phyloP scores from a whole-genome alignment of 768 basidiomycete species.

The Lactifluus hygrophoroides region DNA sequence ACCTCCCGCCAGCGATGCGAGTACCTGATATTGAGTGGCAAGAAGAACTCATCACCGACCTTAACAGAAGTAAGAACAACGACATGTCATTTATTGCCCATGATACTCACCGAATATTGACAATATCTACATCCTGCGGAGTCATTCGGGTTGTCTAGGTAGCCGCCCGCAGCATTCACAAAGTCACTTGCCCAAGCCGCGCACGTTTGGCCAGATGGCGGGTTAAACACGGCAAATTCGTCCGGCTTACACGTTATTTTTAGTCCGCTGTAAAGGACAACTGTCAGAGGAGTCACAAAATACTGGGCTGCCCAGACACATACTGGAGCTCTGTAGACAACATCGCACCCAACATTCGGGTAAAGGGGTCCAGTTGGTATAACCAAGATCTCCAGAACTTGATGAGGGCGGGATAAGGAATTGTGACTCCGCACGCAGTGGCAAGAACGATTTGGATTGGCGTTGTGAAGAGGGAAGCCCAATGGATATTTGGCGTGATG shows the following conservation, averaged over 20 bases:
- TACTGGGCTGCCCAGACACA: background rate
- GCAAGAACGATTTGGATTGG: conserved; percentile 56
- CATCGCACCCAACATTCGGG: conserved; percentile 67
- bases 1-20: conserved; percentile 58
- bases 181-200: conserved; percentile 61
- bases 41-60: conserved; percentile 62
- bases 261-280: conserved; percentile 41
- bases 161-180: conserved; percentile 54
- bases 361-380: conserved; percentile 68
- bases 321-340: conserved; percentile 71
- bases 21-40: conserved; percentile 58
- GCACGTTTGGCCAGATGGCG: conserved; percentile 71
- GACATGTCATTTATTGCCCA: background rate
- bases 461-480: conserved; percentile 72
- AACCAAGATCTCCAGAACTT: conserved; percentile 72
- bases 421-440: conserved; percentile 76
- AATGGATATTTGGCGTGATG: conserved; percentile 60
- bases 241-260: conserved; percentile 51
- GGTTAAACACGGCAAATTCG: conserved; percentile 66
- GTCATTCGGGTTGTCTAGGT: conserved; percentile 58
- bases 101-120: conserved; percentile 37
- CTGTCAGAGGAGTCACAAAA: background rate
- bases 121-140: conserved; percentile 65
- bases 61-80: conserved; percentile 18
- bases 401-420: conserved; percentile 58